Percentiles rank a stretch among this genome's conserved stretches.
Evolutionary conservation across 352 stramenopile genomes (phyloP).

Genomic region (Pythium phragmiticola): DNA sequence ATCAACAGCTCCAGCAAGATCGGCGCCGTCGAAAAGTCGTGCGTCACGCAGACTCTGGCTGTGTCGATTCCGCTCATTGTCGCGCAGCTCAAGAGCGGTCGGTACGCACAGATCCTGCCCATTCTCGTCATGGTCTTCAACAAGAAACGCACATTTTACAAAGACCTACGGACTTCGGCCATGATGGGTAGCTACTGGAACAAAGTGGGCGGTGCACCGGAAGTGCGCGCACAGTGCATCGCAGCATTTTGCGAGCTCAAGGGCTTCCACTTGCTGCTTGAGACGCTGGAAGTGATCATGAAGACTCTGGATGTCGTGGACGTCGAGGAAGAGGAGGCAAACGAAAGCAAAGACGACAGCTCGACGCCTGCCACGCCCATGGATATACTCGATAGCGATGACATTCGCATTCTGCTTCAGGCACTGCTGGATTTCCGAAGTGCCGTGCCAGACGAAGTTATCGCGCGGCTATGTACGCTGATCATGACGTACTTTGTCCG

Average conservation of each 20-base stretch:
- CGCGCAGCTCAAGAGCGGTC: constrained; percentile 68
- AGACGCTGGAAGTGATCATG: constrained; percentile 73
- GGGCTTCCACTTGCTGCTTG: constrained; percentile 72
- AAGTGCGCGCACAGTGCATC: constrained; percentile 84
- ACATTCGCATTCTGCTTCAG: constrained; percentile 77
- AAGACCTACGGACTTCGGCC: constrained; percentile 79
- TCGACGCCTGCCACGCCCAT: constrained; percentile 12
- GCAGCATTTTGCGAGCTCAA: constrained; percentile 80
- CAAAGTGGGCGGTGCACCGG: constrained; percentile 74
- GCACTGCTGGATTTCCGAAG: constrained; percentile 75
- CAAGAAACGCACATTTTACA: constrained; percentile 91
- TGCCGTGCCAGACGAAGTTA: constrained; percentile 62
- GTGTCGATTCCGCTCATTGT: constrained; percentile 68
- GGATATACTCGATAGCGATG: constrained; percentile 65
- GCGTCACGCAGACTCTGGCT: constrained; percentile 75
- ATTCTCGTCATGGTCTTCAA: constrained; percentile 85
- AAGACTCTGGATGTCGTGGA: constrained; percentile 35
- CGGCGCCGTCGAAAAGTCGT: constrained; percentile 82
- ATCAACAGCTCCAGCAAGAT: constrained; percentile 80
- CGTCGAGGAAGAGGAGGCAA: constrained; percentile 34
- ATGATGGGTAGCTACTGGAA: constrained; percentile 92
- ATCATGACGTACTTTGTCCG: constrained; percentile 85
- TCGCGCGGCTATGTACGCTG: constrained; percentile 62
- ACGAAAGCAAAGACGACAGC: constrained; percentile 37
- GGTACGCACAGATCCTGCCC: constrained; percentile 59